Evolutionary conservation across 257 asterid genomes (phyloP).

Genomic region (Nicotiana tabacum): DNA sequence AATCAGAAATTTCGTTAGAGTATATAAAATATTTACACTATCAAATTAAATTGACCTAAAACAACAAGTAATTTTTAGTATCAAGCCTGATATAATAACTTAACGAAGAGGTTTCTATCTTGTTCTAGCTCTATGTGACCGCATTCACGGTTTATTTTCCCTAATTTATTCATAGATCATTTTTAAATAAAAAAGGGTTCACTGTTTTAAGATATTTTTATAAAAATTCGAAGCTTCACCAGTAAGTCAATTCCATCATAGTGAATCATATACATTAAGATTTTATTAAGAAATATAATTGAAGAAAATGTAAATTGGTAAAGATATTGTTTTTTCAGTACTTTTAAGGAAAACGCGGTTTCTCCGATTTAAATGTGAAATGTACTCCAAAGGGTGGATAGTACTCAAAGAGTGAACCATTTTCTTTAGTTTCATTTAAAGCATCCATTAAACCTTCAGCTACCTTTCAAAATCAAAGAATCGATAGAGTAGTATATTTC

Average conservation of each 20-base stretch:
- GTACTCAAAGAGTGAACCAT: background rate
- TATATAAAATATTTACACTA: background rate
- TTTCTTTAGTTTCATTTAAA: conserved; percentile 19
- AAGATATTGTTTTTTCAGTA: background rate
- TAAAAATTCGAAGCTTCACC: too few species aligned
- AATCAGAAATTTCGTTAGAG: too few species aligned
- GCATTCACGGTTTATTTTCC: too few species aligned
- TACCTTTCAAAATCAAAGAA: conserved; percentile 22
- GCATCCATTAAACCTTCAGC: conserved; percentile 37
- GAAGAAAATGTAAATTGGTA: too few species aligned
- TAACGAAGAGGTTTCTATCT: too few species aligned
- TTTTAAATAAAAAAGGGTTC: too few species aligned
- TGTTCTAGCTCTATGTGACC: too few species aligned
- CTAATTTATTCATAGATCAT: too few species aligned
- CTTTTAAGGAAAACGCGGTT: background rate
- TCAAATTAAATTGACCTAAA: background rate
- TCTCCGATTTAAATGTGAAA: background rate
- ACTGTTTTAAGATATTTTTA: too few species aligned
- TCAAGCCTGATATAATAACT: background rate
- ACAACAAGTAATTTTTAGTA: background rate
- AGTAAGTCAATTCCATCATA: too few species aligned
- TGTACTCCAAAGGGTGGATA: background rate
- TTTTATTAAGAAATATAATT: background rate
- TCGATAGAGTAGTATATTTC: too few species aligned
- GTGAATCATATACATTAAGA: background rate